Base-by-base conservation (phyloP, 306 rosid genomes). In the Quercus variabilis region DNA sequence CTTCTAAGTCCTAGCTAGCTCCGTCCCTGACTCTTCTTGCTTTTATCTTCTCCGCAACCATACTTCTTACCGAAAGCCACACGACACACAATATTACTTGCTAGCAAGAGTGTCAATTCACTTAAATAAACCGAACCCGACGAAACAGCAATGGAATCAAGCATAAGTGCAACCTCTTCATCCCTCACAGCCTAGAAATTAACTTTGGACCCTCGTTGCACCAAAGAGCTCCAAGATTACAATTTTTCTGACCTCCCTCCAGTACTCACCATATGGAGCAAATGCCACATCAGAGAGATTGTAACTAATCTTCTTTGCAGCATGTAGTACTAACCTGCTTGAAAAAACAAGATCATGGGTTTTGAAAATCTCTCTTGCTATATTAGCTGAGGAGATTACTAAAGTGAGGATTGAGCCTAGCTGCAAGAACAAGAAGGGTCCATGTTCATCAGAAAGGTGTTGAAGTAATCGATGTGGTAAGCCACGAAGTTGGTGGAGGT, bases 391-490 rank as follows among this genome's bases (percentile, higher is more conserved):
- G 3, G 89, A 88, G 17, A 90, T 78, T 0, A 86, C 87, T 6
- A 91, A 35, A 33, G 85, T 78, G 41, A 84, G 83, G 12, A 73
- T 20, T 20, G 60, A 81, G 26, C 91, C 95, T 7, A 88, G 43
- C 20, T 89, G 72, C 78, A 91, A 75, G 68, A 85, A 85, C 89
- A 91, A 82, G 69, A 91, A 43, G 15, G 89, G 80, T 8, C 91
- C 91, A 14, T 91, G 28, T 52, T 83, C n/a, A 3, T 33, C 7
- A 1, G 85, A 56, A 17, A 87, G 89, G 8, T 6, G 19, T 7
- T 79, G 78, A 6, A 85, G 78, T 9, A 75, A 74, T 57, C 57
- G 38, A 56, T 87, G 89, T 0, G 85, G 88, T 5, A 84, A 52
- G 23, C 3, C 75, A 6, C 82, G 80, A 19, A 83, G 54, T 3